phyloP scores from a whole-genome alignment of 306 rosid genomes.

The Urtica urens region DNA sequence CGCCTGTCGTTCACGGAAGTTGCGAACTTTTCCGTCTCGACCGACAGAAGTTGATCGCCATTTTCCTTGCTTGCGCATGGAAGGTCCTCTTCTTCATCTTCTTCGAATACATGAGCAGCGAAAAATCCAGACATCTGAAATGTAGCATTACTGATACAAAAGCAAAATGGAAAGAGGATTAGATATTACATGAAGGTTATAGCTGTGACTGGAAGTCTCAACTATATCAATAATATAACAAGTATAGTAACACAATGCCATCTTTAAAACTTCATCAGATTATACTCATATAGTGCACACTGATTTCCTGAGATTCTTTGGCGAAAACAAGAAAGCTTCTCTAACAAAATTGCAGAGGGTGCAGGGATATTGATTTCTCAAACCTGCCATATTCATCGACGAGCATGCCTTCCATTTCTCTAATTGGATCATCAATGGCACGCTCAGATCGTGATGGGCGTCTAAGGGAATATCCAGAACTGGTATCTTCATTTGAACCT shows the following conservation, averaged over 20 bases:
- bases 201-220: too few relatives aligned
- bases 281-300: not conserved
- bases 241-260: too few relatives aligned
- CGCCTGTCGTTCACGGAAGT: conserved; percentile 87
- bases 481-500: conserved; percentile 66
- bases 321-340: conserved; percentile 3
- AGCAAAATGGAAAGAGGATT: not conserved
- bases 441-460: conserved; percentile 98
- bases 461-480: conserved; percentile 53
- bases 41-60: conserved; percentile 38
- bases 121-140: conserved; percentile 90
- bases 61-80: conserved; percentile 44
- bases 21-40: conserved; percentile 55
- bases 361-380: conserved; percentile 18
- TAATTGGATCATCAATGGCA: conserved; percentile 88
- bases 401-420: conserved; percentile 99
- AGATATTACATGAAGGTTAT: not conserved
- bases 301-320: not conserved
- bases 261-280: not conserved
- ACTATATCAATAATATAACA: too few relatives aligned
- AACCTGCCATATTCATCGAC: conserved; percentile 99
- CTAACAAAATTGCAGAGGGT: not conserved
- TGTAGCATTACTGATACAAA: conserved; percentile 70
- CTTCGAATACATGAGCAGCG: conserved; percentile 66
- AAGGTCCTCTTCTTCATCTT: conserved; percentile 73